phyloP scores from a whole-genome alignment of 148 eudicot genomes.

The Diospyros kaki region DNA sequence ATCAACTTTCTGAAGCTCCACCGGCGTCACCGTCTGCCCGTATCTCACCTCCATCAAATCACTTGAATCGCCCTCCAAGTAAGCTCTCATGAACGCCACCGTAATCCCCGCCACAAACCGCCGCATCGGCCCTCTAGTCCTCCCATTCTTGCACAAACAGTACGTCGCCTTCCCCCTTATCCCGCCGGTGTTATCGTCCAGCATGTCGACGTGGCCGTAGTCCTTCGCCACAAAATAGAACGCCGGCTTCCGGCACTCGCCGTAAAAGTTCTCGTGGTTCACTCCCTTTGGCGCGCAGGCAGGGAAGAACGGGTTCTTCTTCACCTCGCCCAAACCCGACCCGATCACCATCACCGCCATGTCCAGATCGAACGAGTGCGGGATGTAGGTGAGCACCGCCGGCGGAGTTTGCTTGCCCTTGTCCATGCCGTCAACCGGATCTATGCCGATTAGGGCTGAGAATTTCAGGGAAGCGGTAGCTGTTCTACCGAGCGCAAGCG shows the following conservation, averaged over 20 bases:
- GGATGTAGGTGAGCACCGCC: conserved; percentile 50
- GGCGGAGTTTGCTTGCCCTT: conserved; percentile 69
- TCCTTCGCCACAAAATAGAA: conserved; percentile 65
- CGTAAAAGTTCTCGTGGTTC: conserved; percentile 63
- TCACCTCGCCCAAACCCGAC: conserved; percentile 56
- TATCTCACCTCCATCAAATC: conserved; percentile 33
- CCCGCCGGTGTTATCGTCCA: conserved; percentile 70
- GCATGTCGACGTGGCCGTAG: conserved; percentile 73
- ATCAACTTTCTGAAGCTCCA: conserved; percentile 47
- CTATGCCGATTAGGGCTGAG: conserved; percentile 68
- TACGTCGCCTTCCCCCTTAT: conserved; percentile 49
- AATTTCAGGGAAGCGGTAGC: conserved; percentile 30
- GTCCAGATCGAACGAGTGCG: conserved; percentile 53
- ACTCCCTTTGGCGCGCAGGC: conserved; percentile 87
- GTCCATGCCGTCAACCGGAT: conserved; percentile 83
- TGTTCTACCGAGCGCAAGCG: conserved; percentile 33
- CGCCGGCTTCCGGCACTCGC: conserved; percentile 54
- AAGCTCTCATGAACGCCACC: conserved; percentile 66
- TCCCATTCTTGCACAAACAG: conserved; percentile 73
- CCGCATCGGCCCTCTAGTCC: conserved; percentile 73
- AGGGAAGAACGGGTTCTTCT: conserved; percentile 57
- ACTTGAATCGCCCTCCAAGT: conserved; percentile 44
- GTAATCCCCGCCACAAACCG: conserved; percentile 66
- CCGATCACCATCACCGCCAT: conserved; percentile 53
- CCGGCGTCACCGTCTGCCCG: conserved; percentile 31